phyloP scores from a whole-genome alignment of 306 rosid genomes.

The Rubus idaeus region DNA sequence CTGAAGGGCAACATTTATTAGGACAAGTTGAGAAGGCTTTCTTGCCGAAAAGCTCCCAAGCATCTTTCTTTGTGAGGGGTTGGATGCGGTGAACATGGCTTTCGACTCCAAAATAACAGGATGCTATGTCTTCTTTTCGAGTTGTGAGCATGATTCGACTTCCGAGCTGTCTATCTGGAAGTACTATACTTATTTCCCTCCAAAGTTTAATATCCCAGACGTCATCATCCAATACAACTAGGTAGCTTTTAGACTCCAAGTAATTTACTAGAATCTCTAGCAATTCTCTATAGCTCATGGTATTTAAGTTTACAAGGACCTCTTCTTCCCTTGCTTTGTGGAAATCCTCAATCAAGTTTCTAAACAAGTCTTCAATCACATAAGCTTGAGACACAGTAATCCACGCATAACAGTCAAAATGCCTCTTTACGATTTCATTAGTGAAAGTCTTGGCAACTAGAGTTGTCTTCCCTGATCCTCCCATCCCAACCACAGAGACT shows the following conservation, averaged over 20 bases:
- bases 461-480: conserved; percentile 7
- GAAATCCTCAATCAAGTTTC: background rate
- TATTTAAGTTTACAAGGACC: background rate
- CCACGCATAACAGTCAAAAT: background rate
- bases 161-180: background rate
- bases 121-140: background rate
- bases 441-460: background rate
- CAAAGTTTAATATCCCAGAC: background rate
- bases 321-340: background rate
- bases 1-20: no score
- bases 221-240: background rate
- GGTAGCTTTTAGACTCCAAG: background rate
- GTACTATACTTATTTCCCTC: background rate
- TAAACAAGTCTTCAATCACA: background rate
- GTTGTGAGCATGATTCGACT: background rate
- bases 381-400: conserved; percentile 27
- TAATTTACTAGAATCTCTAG: background rate
- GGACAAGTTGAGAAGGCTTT: no score
- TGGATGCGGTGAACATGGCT: no score
- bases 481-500: conserved; percentile 15
- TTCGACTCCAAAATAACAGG: no score
- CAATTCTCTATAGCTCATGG: background rate
- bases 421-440: background rate
- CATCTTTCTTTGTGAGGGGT: no score
- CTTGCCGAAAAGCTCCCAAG: no score